Conservation (phyloP, 176 grass and related monocot species). For the Poa pratensis region DNA sequence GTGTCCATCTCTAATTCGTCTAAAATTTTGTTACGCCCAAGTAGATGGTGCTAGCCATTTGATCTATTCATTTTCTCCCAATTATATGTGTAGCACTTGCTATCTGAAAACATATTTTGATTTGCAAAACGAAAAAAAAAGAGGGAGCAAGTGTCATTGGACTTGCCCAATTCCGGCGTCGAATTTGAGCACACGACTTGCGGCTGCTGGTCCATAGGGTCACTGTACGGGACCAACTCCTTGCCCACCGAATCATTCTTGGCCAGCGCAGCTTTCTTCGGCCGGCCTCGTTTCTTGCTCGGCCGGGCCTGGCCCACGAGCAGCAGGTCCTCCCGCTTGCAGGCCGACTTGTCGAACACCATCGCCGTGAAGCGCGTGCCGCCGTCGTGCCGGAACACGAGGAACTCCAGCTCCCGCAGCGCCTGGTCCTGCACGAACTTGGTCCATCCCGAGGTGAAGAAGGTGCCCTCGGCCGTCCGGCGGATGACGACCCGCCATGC, state of each 20-base stretch:
- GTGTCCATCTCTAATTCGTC: too few relatives aligned
- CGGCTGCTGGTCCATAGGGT: constrained; percentile 1
- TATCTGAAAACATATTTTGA: too few relatives aligned
- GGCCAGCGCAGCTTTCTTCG: neutral
- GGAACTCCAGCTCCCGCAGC: constrained; percentile 71
- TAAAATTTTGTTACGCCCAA: too few relatives aligned
- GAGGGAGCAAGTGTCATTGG: too few relatives aligned
- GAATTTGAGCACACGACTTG: neutral
- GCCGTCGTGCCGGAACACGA: constrained; percentile 75
- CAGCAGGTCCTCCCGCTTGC: constrained; percentile 65
- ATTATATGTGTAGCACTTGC: too few relatives aligned
- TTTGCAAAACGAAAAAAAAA: too few relatives aligned
- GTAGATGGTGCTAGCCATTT: too few relatives aligned
- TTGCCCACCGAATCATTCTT: constrained; percentile 41
- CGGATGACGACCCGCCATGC: constrained; percentile 67
- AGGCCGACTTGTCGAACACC: constrained; percentile 74
- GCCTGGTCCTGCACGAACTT: constrained; percentile 73
- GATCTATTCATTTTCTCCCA: too few relatives aligned
- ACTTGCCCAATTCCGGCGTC: constrained; percentile 20
- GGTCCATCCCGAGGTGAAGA: constrained; percentile 72
- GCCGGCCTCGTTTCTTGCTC: constrained; percentile 40
- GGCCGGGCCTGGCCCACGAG: neutral
- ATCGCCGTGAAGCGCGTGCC: constrained; percentile 62
- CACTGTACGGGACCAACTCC: constrained; percentile 47
- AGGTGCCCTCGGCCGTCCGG: constrained; percentile 53